A percentile compares a stretch with the other conserved stretches of the same genome.
Conservation (phyloP, 352 stramenopile species). For the Thalassiosira sp. region DNA sequence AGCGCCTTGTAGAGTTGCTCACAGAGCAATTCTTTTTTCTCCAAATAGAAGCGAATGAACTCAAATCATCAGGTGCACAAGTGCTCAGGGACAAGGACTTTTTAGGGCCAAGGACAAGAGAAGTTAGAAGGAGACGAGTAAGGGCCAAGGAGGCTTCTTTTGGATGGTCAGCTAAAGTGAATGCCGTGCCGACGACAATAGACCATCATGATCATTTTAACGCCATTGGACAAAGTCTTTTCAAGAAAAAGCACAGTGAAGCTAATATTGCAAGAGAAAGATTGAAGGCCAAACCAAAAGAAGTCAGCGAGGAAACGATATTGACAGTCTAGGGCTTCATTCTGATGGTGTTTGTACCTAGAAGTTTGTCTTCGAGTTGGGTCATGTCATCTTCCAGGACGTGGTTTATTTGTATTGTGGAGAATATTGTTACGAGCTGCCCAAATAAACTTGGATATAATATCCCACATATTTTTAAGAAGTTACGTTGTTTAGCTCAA, state of each 20-base stretch:
- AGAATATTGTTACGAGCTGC: too few species aligned
- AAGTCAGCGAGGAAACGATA: neutral
- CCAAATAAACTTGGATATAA: too few species aligned
- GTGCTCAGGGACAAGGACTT: slow-evolving; percentile 24
- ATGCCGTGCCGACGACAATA: neutral
- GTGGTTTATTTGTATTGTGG: too few species aligned
- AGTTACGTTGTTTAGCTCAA: too few species aligned
- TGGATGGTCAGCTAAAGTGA: neutral
- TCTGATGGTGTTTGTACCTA: too few species aligned
- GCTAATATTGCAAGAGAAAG: neutral
- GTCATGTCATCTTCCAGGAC: too few species aligned
- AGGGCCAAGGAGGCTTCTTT: neutral
- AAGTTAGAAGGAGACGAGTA: neutral
- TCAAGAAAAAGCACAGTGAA: neutral
- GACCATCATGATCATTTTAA: neutral
- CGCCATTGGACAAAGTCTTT: neutral
- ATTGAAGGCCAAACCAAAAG: neutral
- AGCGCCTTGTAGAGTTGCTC: slow-evolving; percentile 22
- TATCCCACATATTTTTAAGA: too few species aligned
- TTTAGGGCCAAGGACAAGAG: slow-evolving; percentile 5
- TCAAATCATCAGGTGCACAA: slow-evolving; percentile 4
- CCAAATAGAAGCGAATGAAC: slow-evolving; percentile 25
- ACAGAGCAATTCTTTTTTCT: slow-evolving; percentile 6
- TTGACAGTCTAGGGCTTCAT: too few species aligned
- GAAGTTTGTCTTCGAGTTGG: too few species aligned